Evolutionary conservation across 2,329 filamentous ascomycete species (phyloP).

Genomic region (Alternaria conjuncta): DNA sequence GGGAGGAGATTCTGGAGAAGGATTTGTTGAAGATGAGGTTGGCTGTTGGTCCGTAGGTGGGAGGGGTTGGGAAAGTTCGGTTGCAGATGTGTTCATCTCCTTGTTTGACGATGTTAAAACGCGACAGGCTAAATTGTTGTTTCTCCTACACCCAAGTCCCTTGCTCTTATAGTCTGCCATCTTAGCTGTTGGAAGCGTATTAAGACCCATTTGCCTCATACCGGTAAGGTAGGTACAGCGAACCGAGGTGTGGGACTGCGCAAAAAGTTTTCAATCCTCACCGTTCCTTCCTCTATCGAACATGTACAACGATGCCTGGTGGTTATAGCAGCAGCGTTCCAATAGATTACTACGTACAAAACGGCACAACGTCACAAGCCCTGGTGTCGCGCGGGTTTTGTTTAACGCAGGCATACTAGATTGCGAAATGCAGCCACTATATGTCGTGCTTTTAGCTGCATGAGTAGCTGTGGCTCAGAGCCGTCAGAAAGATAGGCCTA

Average conservation of each 20-base stretch:
- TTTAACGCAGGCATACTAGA: not conserved
- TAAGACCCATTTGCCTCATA: too few species aligned
- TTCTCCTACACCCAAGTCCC: not conserved
- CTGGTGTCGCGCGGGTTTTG: not conserved
- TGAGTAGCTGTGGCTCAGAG: not conserved
- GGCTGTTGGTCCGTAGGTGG: slow-evolving; percentile 10
- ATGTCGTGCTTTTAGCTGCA: slow-evolving; percentile 25
- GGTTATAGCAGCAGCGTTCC: not conserved
- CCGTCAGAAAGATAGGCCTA: not conserved
- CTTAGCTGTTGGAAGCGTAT: too few species aligned
- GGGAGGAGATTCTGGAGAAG: slow-evolving; percentile 18
- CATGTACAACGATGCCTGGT: too few species aligned
- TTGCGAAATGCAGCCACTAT: slow-evolving; percentile 20
- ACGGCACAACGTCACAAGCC: not conserved
- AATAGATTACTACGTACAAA: not conserved
- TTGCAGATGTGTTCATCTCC: fast-evolving
- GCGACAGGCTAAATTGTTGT: too few species aligned
- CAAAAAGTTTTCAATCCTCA: not conserved
- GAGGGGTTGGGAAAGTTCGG: fast-evolving
- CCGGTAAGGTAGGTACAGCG: not conserved
- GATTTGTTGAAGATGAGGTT: slow-evolving; percentile 25
- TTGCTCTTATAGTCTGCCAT: not conserved
- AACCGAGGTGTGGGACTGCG: not conserved
- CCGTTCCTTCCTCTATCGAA: not conserved
- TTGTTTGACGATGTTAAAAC: too few species aligned